These are phyloP conservation scores for Colletotrichum sp. DNA, from an alignment of 2,329 filamentous ascomycete genomes.

Conservation along the genomic window DNA sequence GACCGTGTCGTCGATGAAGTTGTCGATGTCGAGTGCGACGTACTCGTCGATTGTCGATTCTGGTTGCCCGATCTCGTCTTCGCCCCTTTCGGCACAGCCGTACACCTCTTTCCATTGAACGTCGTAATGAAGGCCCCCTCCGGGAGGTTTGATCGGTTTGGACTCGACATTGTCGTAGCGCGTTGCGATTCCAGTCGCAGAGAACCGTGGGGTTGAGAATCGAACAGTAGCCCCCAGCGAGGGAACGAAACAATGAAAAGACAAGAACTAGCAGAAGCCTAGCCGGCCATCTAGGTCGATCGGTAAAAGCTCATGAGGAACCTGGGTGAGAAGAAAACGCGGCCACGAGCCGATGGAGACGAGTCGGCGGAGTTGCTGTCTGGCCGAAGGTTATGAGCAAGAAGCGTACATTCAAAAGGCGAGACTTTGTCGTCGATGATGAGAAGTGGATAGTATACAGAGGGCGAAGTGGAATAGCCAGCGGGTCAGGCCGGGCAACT, in stretches of 20 bases:
- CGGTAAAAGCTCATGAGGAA: constrained; percentile 11
- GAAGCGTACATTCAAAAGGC: neutral
- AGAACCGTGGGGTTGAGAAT: constrained; percentile 27
- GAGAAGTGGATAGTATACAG: neutral
- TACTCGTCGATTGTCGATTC: constrained; percentile 4
- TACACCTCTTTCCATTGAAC: constrained; percentile 57
- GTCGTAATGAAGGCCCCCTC: constrained; percentile 54
- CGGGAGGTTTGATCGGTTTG: constrained; percentile 39
- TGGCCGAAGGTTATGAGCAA: neutral
- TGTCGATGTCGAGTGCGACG: neutral
- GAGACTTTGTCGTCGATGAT: neutral
- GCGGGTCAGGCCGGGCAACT: neutral
- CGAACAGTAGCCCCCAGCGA: neutral
- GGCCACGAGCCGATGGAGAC: neutral
- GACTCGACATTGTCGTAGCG: constrained; percentile 44
- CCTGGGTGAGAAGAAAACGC: neutral
- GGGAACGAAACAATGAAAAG: constrained; percentile 26
- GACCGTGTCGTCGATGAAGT: neutral
- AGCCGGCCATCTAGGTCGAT: constrained; percentile 21
- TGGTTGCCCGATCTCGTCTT: constrained; percentile 10
- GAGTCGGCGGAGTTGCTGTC: neutral
- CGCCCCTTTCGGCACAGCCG: constrained; percentile 50
- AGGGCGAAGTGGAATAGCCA: neutral
- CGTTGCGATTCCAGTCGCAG: constrained; percentile 51
- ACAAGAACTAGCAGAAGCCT: constrained; percentile 25